A percentile compares a stretch with the other conserved stretches of the same genome.
Evolutionary conservation across 345 rosid species (phyloP).

Genomic region (Eucalyptus globulus): DNA sequence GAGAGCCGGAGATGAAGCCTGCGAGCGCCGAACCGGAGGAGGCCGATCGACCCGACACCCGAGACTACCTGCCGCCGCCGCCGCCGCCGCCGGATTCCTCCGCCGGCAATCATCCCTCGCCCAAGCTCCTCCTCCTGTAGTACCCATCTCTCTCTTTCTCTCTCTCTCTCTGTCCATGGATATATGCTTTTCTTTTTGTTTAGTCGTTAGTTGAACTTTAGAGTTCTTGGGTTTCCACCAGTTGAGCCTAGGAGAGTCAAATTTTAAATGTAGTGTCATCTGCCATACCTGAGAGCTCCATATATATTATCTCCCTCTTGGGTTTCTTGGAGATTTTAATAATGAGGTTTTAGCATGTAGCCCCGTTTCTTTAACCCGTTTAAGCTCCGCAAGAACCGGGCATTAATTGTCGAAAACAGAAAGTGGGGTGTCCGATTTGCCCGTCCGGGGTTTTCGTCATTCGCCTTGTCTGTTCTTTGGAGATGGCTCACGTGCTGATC

Average conservation of each 20-base stretch:
- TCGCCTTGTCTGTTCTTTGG: not conserved
- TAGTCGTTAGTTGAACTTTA: not conserved
- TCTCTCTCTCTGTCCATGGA: not conserved
- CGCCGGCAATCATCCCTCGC: slow-evolving; percentile 62
- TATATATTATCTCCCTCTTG: not conserved
- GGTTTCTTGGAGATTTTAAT: not conserved
- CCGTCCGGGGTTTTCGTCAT: not conserved
- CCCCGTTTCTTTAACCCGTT: not conserved
- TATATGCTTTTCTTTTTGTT: not conserved
- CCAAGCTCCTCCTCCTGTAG: slow-evolving; percentile 78
- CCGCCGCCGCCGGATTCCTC: slow-evolving; percentile 61
- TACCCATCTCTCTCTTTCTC: not conserved
- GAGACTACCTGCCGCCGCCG: slow-evolving; percentile 79
- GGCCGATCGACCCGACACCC: slow-evolving; percentile 66
- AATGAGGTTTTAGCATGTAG: not conserved
- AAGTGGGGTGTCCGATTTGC: not conserved
- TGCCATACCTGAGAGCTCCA: not conserved
- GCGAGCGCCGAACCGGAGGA: slow-evolving; percentile 61
- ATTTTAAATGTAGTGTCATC: not conserved
- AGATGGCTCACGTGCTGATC: not conserved
- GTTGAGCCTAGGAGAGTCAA: not conserved
- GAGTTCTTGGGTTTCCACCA: not conserved
- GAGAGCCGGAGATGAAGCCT: slow-evolving; percentile 13
- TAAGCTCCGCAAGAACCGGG: not conserved
- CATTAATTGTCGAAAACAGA: not conserved